Evolutionary conservation across 768 basidiomycete species (phyloP), one percentile per base, ranked within the genome.

Genomic region (Lactifluus hygrophoroides): DNA sequence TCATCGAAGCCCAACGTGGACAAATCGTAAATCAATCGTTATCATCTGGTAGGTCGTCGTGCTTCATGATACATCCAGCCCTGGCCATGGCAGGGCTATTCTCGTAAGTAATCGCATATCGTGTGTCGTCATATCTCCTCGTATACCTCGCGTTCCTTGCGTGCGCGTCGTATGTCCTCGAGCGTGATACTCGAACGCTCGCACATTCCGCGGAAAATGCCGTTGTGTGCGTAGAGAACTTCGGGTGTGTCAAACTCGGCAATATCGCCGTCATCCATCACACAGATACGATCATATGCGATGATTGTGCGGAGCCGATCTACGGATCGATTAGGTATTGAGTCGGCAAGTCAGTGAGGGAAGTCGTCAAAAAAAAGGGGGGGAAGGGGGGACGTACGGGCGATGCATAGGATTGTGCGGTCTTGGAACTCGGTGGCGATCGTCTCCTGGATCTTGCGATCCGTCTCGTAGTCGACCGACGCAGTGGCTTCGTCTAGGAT

Each of bases 401-500:
- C 89, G 60, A 94, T 94, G 70, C 88, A 92, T 16, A 94, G 71
- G 54, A 94, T 80, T 0, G 94, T 95, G 62, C 85, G 83, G 69
- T 92, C 85, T 44, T 78, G 74, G 74, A 95, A 97, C 74, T 88
- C 86, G 49, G 76, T 76, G 1, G 89, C 79, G 61, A 97, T 95
- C 5, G 94, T 95, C 62, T 88, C 80, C 68, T 96, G 94, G 59
- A 98, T 93, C 69, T 89, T 90, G 57, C 83, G 75, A 73, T 96
- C 94, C 0, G 91, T 94, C 71, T 90, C 90, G 64, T 85, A 88
- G 65, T 93, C 90, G 28, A 93, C 89, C 11, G 87, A 88, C n/a
- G 89, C 89, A 49, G 91, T 94, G 0, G 92, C 92, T 74, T 94
- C 93, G 68, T 96, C 94, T 11, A 97, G 76, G 46, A 96, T 83